Evolutionary conservation across 2,329 filamentous ascomycete species (phyloP), one percentile per base, ranked within the genome.

Genomic region (Trichoderma simmonsii): DNA sequence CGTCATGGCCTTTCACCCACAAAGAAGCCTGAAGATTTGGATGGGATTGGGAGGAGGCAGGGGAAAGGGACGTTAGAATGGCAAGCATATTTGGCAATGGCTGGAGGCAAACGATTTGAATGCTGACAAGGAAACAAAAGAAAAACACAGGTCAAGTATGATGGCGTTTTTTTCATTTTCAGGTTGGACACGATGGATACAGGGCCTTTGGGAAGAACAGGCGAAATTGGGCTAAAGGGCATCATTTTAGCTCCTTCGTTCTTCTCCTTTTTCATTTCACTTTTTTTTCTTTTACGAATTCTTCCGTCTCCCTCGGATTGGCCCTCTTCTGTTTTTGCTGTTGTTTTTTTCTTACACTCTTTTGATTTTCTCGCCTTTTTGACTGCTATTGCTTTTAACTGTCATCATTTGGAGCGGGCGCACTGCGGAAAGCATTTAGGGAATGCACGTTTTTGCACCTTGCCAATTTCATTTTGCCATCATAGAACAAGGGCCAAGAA

Each of bases 141-240:
- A 60, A 60, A 57, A 62, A 21, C 32, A 64, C 48, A 36, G 48
- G 30, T 59, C 66, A 60, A 63, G 64, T 57, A 70, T 70, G 71
- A 69, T 57, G 71, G 71, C 71, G 71, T 73, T 72, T 70, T 56
- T 64, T 54, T 54, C 11, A 12, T 54, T 54, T 14, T 14, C 4
- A 56, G 71, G 56, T 36, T 71, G 54, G 61, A 59, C 69, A 71
- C 39, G 71, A 73, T 66, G 67, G 71, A 73, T 71, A 67, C 36
- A 54, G 65, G 71, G 60, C 30, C 54, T 65, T 72, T 72, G 28
- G 48, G 57, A 54, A 61, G 32, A 72, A 59, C 39, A 30, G 61
- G 65, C 64, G 62, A 57, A 72, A 28, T 28, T 32, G 51, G 56
- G 43, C 56, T 48, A 43, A 57, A 70, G 34, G 36, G 36, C 71